Conservation (phyloP, 768 basidiomycete species). For the Mycena floridula region DNA sequence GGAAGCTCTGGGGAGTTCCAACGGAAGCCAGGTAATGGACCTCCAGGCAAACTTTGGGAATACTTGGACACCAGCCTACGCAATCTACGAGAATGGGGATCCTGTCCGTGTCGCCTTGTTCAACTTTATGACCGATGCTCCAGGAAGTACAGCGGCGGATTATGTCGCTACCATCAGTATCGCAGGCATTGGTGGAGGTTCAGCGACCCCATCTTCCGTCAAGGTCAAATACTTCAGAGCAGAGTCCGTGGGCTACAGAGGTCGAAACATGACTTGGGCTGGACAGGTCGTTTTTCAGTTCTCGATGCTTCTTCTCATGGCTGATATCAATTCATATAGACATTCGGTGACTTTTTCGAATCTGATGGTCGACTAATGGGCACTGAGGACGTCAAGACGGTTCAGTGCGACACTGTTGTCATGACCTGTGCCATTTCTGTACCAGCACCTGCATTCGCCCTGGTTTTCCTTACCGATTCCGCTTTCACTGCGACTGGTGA, state of each 20-base stretch:
- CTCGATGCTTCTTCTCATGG: neutral
- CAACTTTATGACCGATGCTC: conserved; percentile 63
- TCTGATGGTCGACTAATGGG: conserved; percentile 63
- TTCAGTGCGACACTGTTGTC: conserved; percentile 45
- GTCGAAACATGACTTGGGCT: conserved; percentile 42
- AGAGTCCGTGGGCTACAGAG: conserved; percentile 48
- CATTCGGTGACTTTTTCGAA: conserved; percentile 26
- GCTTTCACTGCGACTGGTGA: conserved; percentile 29
- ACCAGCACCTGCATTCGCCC: conserved; percentile 58
- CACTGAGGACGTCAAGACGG: conserved; percentile 38
- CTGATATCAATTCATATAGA: neutral
- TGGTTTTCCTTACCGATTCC: conserved; percentile 56
- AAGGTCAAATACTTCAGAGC: conserved; percentile 57
- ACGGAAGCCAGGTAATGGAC: conserved; percentile 62
- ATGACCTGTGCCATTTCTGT: conserved; percentile 54
- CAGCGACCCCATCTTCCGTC: conserved; percentile 37
- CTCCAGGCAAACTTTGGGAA: conserved; percentile 42
- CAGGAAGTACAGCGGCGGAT: conserved; percentile 50
- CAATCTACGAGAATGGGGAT: conserved; percentile 65
- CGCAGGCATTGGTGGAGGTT: too few species aligned
- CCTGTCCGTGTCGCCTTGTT: conserved; percentile 60
- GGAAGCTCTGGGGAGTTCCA: conserved; percentile 61
- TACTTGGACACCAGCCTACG: conserved; percentile 60
- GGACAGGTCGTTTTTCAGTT: conserved; percentile 18
- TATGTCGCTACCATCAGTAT: conserved; percentile 46